Evolutionary conservation across 2,329 filamentous ascomycete species (phyloP), one percentile per base, ranked within the genome.

Genomic region (Cordyceps tenuipes): DNA sequence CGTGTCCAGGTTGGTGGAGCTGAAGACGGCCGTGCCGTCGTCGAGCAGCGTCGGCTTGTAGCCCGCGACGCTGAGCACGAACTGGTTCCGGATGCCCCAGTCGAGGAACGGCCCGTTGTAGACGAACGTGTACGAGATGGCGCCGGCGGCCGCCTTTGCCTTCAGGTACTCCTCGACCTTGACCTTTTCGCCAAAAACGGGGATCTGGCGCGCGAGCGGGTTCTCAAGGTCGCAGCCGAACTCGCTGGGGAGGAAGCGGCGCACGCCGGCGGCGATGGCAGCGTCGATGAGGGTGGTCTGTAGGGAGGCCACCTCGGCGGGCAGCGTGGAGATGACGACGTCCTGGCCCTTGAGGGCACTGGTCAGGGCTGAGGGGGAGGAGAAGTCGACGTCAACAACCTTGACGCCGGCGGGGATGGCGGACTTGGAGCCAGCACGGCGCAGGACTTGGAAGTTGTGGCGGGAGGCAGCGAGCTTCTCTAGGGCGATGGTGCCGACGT

Each of bases 201-300:
- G 64, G 2, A 63, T 56, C 5, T 44, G 43, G 41, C 62, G 55
- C 1, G 61, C 31, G 3, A 55, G 52, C 4, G 61, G 26, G 13
- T 66, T 63, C 21, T 63, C 60, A 3, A 70, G 63, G 69, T 72
- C 67, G 10, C 66, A 70, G 43, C 65, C 66, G 39, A 75, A 84
- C 62, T 83, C 81, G 12, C 76, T 76, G 5, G 80, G 79, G 23
- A 83, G 70, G 69, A 82, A 80, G 31, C 79, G 74, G 63, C 78
- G 73, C 4, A 84, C 79, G 15, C 80, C 78, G 4, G 80, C 80
- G 12, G 74, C 73, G 46, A 80, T 73, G 44, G 79, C 76, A 1
- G 80, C 81, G 56, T 83, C 77, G 49, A 82, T 76, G 63, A 83
- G 69, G 29, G 71, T 71, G 29, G 70, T 69, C 64, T 83, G 81